Conservation (phyloP, 129 eudicot genomes). For the Tagetes patula region DNA sequence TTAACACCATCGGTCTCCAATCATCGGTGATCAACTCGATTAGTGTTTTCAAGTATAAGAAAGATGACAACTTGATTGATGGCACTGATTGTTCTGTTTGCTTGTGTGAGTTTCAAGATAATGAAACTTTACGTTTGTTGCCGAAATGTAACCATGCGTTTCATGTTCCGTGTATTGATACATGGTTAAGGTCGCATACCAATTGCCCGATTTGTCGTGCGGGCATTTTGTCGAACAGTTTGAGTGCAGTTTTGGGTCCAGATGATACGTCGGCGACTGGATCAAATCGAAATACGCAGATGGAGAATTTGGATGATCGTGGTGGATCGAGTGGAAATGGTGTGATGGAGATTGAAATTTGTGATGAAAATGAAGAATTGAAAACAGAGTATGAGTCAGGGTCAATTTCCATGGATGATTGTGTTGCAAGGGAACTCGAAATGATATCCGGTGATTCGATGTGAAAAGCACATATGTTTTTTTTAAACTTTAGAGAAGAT, state of each 20-base stretch:
- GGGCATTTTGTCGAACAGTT: slow-evolving; percentile 36
- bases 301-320: slow-evolving; percentile 28
- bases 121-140: slow-evolving; percentile 48
- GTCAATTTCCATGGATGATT: slow-evolving; percentile 54
- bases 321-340: slow-evolving; percentile 19
- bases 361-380: slow-evolving; percentile 33
- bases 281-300: slow-evolving; percentile 8
- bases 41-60: slow-evolving; percentile 36
- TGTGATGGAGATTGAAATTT: background rate
- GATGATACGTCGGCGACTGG: slow-evolving; percentile 20
- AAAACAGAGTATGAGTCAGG: slow-evolving; percentile 34
- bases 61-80: slow-evolving; percentile 46
- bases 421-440: slow-evolving; percentile 22
- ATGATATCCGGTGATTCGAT: background rate
- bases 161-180: slow-evolving; percentile 65
- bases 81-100: slow-evolving; percentile 68
- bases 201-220: slow-evolving; percentile 73
- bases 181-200: slow-evolving; percentile 68
- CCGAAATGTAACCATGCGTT: slow-evolving; percentile 79
- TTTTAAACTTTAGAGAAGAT: background rate
- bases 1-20: slow-evolving; percentile 58
- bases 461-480: background rate
- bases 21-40: slow-evolving; percentile 54
- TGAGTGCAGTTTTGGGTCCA: slow-evolving; percentile 20
- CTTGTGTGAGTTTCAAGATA: slow-evolving; percentile 57